These are phyloP conservation scores for Psidium friedrichsthalianum DNA, from an alignment of 345 rosid species.

Conservation along the genomic window DNA sequence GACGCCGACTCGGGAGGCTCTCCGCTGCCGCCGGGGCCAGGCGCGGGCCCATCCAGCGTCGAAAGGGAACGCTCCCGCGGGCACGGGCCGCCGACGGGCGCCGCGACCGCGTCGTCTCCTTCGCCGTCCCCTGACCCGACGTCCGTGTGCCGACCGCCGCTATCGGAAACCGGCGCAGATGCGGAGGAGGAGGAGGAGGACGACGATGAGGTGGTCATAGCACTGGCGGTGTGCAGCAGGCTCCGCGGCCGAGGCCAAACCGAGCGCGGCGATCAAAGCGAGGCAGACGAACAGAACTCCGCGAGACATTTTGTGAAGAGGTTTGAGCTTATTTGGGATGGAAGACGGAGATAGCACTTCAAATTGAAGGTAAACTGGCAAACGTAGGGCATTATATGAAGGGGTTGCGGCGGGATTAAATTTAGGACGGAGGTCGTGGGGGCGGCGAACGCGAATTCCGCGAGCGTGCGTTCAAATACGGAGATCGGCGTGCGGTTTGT, in stretches of 20 bases:
- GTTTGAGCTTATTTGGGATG: not conserved
- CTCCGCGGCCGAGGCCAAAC: not conserved
- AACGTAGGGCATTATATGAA: not conserved
- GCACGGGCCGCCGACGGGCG: not conserved
- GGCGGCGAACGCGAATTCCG: not conserved
- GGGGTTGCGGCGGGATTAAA: not conserved
- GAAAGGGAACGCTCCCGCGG: not conserved
- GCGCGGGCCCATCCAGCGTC: not conserved
- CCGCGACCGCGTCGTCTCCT: not conserved
- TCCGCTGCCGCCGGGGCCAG: not conserved
- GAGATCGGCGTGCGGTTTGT: not conserved
- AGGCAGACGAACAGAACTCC: not conserved
- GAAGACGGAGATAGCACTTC: not conserved
- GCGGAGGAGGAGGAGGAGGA: not conserved
- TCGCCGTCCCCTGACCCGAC: rapidly evolving
- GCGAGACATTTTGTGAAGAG: not conserved
- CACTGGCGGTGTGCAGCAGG: not conserved
- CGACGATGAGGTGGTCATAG: not conserved
- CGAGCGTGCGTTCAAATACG: not conserved
- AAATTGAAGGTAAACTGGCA: not conserved
- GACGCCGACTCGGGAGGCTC: not conserved
- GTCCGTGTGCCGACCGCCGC: not conserved
- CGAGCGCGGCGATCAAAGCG: not conserved
- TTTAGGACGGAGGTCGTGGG: not conserved
- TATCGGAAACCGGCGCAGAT: not conserved